Evolutionary conservation across 1,284 basidiomycete species (phyloP).

Genomic region (Marasmius sp.): DNA sequence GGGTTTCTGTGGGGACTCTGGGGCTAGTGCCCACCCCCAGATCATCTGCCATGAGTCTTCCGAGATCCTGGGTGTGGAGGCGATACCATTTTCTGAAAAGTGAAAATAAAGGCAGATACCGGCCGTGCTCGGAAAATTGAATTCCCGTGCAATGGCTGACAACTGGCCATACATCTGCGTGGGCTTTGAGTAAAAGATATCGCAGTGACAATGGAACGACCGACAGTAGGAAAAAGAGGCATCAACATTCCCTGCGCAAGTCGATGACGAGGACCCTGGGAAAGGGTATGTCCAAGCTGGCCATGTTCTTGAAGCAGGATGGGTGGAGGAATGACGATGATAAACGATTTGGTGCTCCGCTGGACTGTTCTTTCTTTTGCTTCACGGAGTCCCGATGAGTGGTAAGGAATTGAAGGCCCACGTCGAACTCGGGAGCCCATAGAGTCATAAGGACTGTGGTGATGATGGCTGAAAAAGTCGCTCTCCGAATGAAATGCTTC

Average conservation of each 20-base stretch:
- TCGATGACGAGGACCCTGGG: constrained; percentile 58
- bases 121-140: constrained; percentile 71
- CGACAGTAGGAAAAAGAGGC: constrained; percentile 73
- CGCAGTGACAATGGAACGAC: constrained; percentile 23
- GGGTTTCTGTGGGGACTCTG: constrained; percentile 37
- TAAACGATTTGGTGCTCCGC: constrained; percentile 53
- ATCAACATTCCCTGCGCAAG: constrained; percentile 69
- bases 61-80: constrained; percentile 66
- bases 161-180: constrained; percentile 71
- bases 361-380: constrained; percentile 44
- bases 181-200: neutral
- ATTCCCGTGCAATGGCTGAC: constrained; percentile 75
- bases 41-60: constrained; percentile 76
- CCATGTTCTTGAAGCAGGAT: constrained; percentile 61
- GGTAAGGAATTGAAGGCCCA: constrained; percentile 56
- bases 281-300: constrained; percentile 57
- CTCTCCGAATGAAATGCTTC: constrained; percentile 4
- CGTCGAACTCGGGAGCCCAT: constrained; percentile 41
- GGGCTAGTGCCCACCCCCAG: constrained; percentile 63
- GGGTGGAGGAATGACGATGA: constrained; percentile 67
- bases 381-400: constrained; percentile 51
- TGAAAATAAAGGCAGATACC: constrained; percentile 76
- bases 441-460: constrained; percentile 22
- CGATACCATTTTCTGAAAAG: constrained; percentile 52
- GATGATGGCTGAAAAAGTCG: constrained; percentile 1